Base-by-base conservation (phyloP, 1,139 yeast genomes). In the Yamadazyma kanchanaburiensis region DNA sequence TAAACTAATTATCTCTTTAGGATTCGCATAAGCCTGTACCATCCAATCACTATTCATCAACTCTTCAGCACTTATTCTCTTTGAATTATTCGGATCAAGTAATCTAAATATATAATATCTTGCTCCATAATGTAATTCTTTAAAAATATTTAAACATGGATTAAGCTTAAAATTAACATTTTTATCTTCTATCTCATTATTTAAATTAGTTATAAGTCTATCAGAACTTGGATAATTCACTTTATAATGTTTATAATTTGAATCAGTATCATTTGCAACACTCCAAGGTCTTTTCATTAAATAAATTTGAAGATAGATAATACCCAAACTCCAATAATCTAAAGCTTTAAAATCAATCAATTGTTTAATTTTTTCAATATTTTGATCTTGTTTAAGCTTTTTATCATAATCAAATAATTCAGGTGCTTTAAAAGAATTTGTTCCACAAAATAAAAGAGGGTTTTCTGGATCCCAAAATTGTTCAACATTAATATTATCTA, bases 391-490 rank as follows among this genome's bases (percentile, higher is more conserved):
- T 2, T 27, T 27, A 8, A 46, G 28, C 8, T 36, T 33, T 2
- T 28, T 23, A 33, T 63, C 70, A 25, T 49, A 46, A 11, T 45
- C 39, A 39, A 64, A 68, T 24, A 73, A 44, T 43, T 75, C 80
- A 0, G 81, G 80, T 0, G 80, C 73, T 43, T 73, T 75, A 48
- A 73, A 75, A 12, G 76, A 66, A 21, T 58, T 60, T 2, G 81
- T 75, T 1, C 81, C 81, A 37, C 70, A 55, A 28, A 48, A 53
- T 9, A 71, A 37, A 21, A 52, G 53, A 2, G 56, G 54, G 20
- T 55, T 49, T 0, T 40, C 35, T 11, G 32, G 25, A 15, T 48
- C 35, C 38, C 47, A 40, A n/a, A 47, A 42, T 16, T 44, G 33
- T 5, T 35, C 33, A 5, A 36, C 33, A 8, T 39, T 45, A 4